phyloP scores from a whole-genome alignment of 1,284 basidiomycete genomes.

The Polyporus tsugae region DNA sequence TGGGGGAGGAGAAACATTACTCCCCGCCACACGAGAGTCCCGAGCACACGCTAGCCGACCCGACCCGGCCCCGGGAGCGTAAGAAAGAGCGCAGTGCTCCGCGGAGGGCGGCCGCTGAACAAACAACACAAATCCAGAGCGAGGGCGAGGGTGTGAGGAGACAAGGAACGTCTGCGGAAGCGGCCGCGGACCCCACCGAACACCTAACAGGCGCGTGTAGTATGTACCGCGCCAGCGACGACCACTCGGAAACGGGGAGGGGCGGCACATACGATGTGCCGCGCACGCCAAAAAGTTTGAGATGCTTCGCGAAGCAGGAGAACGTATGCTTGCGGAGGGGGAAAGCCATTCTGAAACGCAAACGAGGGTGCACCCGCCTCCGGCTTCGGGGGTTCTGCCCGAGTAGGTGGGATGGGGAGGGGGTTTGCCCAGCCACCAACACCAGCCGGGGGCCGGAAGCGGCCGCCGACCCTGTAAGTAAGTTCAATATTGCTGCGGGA shows the following conservation, averaged over 20 bases:
- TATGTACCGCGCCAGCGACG: too few species aligned
- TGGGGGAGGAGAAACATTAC: too few species aligned
- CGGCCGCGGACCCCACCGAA: background rate
- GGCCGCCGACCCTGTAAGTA: background rate
- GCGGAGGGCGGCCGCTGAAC: background rate
- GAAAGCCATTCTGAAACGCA: background rate
- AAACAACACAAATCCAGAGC: background rate
- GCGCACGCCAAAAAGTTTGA: background rate
- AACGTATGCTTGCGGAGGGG: background rate
- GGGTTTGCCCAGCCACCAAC: background rate
- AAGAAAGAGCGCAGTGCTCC: background rate
- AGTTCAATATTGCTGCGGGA: background rate
- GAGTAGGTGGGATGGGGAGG: background rate
- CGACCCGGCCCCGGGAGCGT: background rate
- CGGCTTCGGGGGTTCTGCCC: background rate
- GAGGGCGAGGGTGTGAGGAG: background rate
- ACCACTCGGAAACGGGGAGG: too few species aligned
- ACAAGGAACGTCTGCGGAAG: background rate
- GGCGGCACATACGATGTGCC: background rate
- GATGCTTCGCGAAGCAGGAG: background rate
- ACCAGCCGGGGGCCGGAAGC: background rate
- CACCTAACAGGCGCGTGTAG: background rate
- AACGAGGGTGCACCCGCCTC: background rate
- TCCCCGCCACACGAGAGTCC: too few species aligned
- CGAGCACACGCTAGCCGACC: background rate